Evolutionary conservation across 1,284 basidiomycete genomes (phyloP).

Genomic region (Apiotrichum gracile): DNA sequence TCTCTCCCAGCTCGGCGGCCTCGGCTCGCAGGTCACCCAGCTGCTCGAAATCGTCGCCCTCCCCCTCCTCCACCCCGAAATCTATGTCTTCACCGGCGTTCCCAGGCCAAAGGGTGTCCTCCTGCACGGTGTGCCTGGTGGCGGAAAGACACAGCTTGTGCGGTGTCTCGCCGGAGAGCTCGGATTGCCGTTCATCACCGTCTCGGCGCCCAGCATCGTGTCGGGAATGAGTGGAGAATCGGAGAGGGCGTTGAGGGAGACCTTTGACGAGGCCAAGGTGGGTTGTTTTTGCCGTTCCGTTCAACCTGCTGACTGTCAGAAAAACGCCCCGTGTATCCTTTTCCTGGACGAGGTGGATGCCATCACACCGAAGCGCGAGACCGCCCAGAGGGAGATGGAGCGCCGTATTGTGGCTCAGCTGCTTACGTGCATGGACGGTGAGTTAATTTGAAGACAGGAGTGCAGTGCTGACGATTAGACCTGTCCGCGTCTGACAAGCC

Average conservation of each 20-base stretch:
- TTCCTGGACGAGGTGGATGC: slow-evolving; percentile 99
- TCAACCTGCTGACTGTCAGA: slow-evolving; percentile 50
- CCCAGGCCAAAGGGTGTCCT: slow-evolving; percentile 90
- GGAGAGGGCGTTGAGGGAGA: slow-evolving; percentile 90
- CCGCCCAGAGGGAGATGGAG: slow-evolving; percentile 96
- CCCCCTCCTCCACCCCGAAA: slow-evolving; percentile 90
- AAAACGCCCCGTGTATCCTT: slow-evolving; percentile 77
- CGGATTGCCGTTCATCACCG: slow-evolving; percentile 82
- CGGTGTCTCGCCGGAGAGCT: slow-evolving; percentile 92
- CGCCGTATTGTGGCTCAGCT: slow-evolving; percentile 94
- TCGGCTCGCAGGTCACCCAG: slow-evolving; percentile 79
- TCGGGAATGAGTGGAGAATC: slow-evolving; percentile 97
- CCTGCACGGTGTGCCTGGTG: slow-evolving; percentile 91
- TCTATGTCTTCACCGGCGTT: slow-evolving; percentile 88
- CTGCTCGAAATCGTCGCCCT: slow-evolving; percentile 92
- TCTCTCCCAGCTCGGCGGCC: slow-evolving; percentile 83
- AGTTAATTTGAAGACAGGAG: slow-evolving; percentile 28
- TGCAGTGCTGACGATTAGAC: slow-evolving; percentile 30
- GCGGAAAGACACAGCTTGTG: slow-evolving; percentile 88
- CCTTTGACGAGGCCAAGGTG: slow-evolving; percentile 91
- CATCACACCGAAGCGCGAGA: slow-evolving; percentile 95
- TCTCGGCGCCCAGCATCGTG: slow-evolving; percentile 91
- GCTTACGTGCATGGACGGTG: slow-evolving; percentile 95
- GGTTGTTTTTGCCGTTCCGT: slow-evolving; percentile 8
- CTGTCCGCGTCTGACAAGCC: slow-evolving; percentile 53